Conservation (phyloP, 331 rosid species). For the Malus hybrid region DNA sequence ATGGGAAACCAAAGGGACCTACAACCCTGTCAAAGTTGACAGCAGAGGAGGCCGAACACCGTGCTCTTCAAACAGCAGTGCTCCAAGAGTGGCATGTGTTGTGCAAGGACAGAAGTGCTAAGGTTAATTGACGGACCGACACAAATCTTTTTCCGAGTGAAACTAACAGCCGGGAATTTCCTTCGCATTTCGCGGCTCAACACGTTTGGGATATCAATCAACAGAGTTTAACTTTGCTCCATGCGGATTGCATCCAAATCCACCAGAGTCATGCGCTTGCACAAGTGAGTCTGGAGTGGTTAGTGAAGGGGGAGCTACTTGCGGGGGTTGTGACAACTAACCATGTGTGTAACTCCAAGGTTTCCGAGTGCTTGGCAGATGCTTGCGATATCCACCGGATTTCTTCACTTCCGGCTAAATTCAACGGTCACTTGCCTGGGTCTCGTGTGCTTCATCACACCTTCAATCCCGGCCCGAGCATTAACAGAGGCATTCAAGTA, state of each 20-base stretch:
- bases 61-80: slow-evolving; percentile 96
- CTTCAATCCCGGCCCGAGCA: slow-evolving; percentile 21
- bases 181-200: slow-evolving; percentile 31
- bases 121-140: slow-evolving; percentile 34
- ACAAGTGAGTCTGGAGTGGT: slow-evolving; percentile 30
- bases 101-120: slow-evolving; percentile 72
- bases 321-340: slow-evolving; percentile 40
- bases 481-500: slow-evolving; percentile 28
- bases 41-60: slow-evolving; percentile 95
- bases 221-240: slow-evolving; percentile 35
- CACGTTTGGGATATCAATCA: slow-evolving; percentile 30
- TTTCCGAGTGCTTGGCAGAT: slow-evolving; percentile 23
- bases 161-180: slow-evolving; percentile 20
- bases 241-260: slow-evolving; percentile 26
- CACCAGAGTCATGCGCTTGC: slow-evolving; percentile 21
- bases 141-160: neutral
- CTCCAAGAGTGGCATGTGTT: slow-evolving; percentile 92
- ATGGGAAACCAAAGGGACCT: slow-evolving; percentile 73
- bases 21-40: slow-evolving; percentile 79
- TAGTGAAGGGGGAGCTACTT: slow-evolving; percentile 27
- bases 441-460: slow-evolving; percentile 17
- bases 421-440: slow-evolving; percentile 36
- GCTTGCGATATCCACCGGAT: slow-evolving; percentile 33
- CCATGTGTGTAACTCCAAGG: slow-evolving; percentile 28
- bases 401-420: slow-evolving; percentile 28